Percentiles rank a stretch among this genome's conserved stretches.
Evolutionary conservation across 176 grass and related monocot genomes (phyloP).

Genomic region (Musa beccarii): DNA sequence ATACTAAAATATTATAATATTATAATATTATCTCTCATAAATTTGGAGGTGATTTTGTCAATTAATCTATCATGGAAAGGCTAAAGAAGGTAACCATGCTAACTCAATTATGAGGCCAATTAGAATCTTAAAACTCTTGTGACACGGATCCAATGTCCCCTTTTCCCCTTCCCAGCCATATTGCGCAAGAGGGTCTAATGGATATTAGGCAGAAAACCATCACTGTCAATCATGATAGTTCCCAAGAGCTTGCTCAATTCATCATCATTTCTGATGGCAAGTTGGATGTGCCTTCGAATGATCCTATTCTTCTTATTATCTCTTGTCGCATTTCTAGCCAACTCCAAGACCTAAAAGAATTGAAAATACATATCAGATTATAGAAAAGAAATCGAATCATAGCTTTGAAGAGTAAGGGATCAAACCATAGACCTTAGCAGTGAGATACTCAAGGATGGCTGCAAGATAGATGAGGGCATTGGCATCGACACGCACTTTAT

Average conservation of each 20-base stretch:
- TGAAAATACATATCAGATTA: neutral
- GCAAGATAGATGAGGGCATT: slow-evolving; percentile 29
- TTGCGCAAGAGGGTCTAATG: slow-evolving; percentile 27
- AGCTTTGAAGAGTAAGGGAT: neutral
- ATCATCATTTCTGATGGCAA: slow-evolving; percentile 24
- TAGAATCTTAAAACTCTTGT: neutral
- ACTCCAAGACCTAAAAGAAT: slow-evolving; percentile 1
- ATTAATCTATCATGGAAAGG: too few relatives aligned
- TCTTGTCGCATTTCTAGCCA: slow-evolving; percentile 2
- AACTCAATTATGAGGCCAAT: neutral
- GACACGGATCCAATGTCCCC: slow-evolving; percentile 6
- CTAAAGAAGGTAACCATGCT: too few relatives aligned
- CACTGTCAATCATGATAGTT: slow-evolving; percentile 31
- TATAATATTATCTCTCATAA: too few relatives aligned
- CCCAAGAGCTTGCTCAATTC: slow-evolving; percentile 34
- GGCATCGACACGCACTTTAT: slow-evolving; percentile 12
- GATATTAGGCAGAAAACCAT: slow-evolving; percentile 35
- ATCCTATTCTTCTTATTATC: slow-evolving; percentile 11
- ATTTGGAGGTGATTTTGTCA: too few relatives aligned
- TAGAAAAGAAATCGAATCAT: neutral
- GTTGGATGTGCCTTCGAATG: neutral
- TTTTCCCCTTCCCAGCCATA: slow-evolving; percentile 15
- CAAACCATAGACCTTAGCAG: slow-evolving; percentile 1
- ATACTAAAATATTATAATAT: too few relatives aligned
- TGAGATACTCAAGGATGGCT: slow-evolving; percentile 34